Percentiles rank a stretch among this genome's conserved stretches.
Conservation (phyloP, 75 land plant genomes). For the Larix kaempferi region DNA sequence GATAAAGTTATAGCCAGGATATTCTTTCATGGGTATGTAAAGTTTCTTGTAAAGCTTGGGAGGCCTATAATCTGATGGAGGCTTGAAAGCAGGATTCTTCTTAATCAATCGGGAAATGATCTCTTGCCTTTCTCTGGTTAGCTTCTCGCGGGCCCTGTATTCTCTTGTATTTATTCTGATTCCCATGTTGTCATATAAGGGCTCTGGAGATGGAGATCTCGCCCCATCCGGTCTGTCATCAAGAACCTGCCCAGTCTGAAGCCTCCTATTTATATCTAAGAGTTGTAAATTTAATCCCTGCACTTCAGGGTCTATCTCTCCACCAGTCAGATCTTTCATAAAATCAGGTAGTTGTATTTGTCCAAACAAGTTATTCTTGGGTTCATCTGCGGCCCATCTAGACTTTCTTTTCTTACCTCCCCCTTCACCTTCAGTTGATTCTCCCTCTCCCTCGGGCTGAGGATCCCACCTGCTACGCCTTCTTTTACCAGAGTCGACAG, state of each 20-base stretch:
- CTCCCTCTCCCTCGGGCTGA: too few relatives aligned
- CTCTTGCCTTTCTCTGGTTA: slow-evolving; percentile 78
- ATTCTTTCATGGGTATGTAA: slow-evolving; percentile 94
- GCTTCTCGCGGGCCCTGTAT: slow-evolving; percentile 76
- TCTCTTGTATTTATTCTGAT: slow-evolving; percentile 87
- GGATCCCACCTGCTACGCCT: too few relatives aligned
- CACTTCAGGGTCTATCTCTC: slow-evolving; percentile 81
- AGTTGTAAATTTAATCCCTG: slow-evolving; percentile 75
- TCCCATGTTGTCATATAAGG: slow-evolving; percentile 95
- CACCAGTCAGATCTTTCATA: slow-evolving; percentile 62
- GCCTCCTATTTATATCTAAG: slow-evolving; percentile 66
- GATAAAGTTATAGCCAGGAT: slow-evolving; percentile 95
- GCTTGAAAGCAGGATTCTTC: slow-evolving; percentile 83
- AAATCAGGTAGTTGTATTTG: slow-evolving; percentile 81
- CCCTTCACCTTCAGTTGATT: too few relatives aligned
- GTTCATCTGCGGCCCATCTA: slow-evolving; percentile 91
- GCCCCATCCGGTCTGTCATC: slow-evolving; percentile 82
- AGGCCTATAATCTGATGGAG: slow-evolving; percentile 94
- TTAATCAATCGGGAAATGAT: slow-evolving; percentile 80
- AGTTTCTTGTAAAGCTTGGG: slow-evolving; percentile 92
- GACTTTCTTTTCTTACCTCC: slow-evolving; percentile 34
- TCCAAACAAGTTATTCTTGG: slow-evolving; percentile 28
- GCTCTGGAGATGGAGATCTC: slow-evolving; percentile 92
- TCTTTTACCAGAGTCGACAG: too few relatives aligned
- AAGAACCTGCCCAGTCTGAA: slow-evolving; percentile 55